phyloP scores from a whole-genome alignment of 2,329 filamentous ascomycete genomes.

The Fusarium drepaniforme region DNA sequence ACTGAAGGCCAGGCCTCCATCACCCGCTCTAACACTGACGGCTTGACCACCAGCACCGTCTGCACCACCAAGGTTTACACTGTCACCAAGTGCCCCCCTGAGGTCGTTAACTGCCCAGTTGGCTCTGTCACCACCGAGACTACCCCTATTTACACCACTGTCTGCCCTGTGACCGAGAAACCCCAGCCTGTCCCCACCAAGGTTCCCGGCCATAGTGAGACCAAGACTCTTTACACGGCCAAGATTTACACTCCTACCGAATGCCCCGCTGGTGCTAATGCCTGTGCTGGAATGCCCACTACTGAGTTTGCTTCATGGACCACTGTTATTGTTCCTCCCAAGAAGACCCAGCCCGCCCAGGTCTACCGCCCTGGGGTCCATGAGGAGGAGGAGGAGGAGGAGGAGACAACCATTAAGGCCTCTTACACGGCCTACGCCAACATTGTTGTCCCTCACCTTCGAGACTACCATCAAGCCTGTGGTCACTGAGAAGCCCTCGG shows the following conservation, averaged over 20 bases:
- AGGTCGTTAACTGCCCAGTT: slow-evolving; percentile 59
- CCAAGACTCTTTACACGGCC: slow-evolving; percentile 64
- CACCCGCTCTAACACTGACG: slow-evolving; percentile 16
- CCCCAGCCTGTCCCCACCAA: slow-evolving; percentile 22
- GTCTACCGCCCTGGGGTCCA: slow-evolving; percentile 25
- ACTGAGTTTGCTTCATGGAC: slow-evolving; percentile 46
- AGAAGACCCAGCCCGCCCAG: slow-evolving; percentile 29
- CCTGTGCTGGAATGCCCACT: slow-evolving; percentile 57
- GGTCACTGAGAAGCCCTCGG: slow-evolving; percentile 29
- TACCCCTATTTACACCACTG: slow-evolving; percentile 31
- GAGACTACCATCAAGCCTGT: slow-evolving; percentile 35
- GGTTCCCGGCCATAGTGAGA: slow-evolving; percentile 33
- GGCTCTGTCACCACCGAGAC: slow-evolving; percentile 49
- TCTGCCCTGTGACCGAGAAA: slow-evolving; percentile 32
- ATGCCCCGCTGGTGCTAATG: slow-evolving; percentile 62
- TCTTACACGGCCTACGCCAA: slow-evolving; percentile 29
- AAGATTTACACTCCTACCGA: slow-evolving; percentile 66
- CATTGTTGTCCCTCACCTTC: slow-evolving; percentile 22
- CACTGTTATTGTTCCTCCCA: slow-evolving; percentile 29
- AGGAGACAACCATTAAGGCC: slow-evolving; percentile 10
- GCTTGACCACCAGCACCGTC: slow-evolving; percentile 50
- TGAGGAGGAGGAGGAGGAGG: slow-evolving; percentile 13
- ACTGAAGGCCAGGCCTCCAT: slow-evolving; percentile 4
- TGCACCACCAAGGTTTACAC: slow-evolving; percentile 61
- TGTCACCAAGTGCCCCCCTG: slow-evolving; percentile 66